Base-by-base conservation (phyloP, 257 asterid genomes). In the Solanum infundibuliforme region DNA sequence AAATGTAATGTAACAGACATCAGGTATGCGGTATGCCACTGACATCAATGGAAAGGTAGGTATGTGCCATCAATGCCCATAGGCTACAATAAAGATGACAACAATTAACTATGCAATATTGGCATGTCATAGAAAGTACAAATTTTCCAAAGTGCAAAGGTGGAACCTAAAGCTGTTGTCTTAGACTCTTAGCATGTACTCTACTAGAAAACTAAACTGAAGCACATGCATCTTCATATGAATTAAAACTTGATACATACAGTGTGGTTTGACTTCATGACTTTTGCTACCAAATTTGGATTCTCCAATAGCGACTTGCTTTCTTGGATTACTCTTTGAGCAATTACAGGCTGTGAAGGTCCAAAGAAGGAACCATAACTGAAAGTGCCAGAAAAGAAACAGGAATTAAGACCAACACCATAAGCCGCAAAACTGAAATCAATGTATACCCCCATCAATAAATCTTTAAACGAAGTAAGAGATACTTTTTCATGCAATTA, bases 321-420 rank as follows among this genome's bases (percentile, higher is more conserved):
- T 93, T 96, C 98, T 91, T 97, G 96, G 91, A 97, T 94, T 75
- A 97, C 99, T 92, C 99, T 94, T 83, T 91, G 95, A 89, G 99
- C 93, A 90, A 97, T 97, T 87, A 93, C 93, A 18, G 98, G 99
- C 89, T 93, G 97, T 16, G 99, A 95, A 86, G 98, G 98, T 82
- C 99, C 99, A 90, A 97, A 97, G 91, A 97, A 97, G 86, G 98
- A 94, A 72, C 99, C 99, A 89, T 88, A 96, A 88, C 99, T 97
- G 95, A 90, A 86, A 83, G 71, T 25, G 38, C 52, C 75, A 36
- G 21, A 71, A 90, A 55, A 89, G 43, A 68, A 89, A 65, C 35
- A 34, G 39, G 52, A 83, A 38, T 14, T 65, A 10, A 84, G 25
- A 83, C 18, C 8, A 62, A 52, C 27, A 36, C 71, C 73, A 31